phyloP scores from a whole-genome alignment of 805 yeast genomes.

The Hanseniaspora mollemarum region DNA sequence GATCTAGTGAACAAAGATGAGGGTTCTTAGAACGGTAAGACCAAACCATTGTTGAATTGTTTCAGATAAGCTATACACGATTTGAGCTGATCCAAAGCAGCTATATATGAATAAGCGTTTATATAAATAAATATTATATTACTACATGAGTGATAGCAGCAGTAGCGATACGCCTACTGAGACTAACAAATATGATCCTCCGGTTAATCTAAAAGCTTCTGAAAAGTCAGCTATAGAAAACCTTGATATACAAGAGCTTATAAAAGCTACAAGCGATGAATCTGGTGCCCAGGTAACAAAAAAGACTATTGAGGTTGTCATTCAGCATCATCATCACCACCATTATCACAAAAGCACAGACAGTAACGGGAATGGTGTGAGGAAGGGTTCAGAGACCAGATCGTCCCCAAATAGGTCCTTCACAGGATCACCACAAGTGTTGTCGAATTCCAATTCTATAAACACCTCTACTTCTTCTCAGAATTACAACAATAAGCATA shows the following conservation, averaged over 20 bases:
- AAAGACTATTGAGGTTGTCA: slow-evolving; percentile 22
- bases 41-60: too few species aligned
- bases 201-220: background rate
- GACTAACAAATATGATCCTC: background rate
- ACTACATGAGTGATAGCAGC: background rate
- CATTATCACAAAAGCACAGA: slow-evolving; percentile 18
- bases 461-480: background rate
- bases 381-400: slow-evolving; percentile 2
- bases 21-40: too few species aligned
- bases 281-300: background rate
- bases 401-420: slow-evolving; percentile 5
- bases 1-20: too few species aligned
- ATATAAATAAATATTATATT: background rate
- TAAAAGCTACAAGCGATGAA: background rate
- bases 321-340: slow-evolving; percentile 22
- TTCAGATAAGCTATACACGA: too few species aligned
- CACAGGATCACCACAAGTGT: slow-evolving; percentile 9
- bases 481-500: background rate
- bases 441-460: background rate
- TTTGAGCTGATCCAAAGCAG: too few species aligned
- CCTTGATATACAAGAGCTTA: background rate
- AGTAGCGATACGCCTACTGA: background rate
- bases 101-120: too few species aligned
- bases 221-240: background rate
- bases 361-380: background rate